These are phyloP conservation scores for Aspergillus fumigatiaffinis DNA, from an alignment of 2,329 filamentous ascomycete species.

Conservation along the genomic window DNA sequence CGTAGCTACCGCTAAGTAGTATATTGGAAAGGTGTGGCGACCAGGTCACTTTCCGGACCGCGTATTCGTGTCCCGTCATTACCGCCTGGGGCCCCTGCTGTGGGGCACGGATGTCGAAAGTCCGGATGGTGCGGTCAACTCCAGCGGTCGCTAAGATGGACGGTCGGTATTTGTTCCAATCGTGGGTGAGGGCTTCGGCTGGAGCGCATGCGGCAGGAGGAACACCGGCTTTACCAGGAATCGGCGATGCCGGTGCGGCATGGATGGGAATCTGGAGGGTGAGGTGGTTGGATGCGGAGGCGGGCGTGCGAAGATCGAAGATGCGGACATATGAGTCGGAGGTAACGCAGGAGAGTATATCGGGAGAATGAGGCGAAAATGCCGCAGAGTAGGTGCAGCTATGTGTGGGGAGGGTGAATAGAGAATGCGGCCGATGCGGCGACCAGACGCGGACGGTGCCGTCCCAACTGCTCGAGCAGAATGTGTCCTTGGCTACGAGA, in stretches of 20 bases:
- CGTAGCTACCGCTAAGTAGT: constrained; percentile 84
- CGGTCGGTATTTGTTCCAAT: constrained; percentile 98
- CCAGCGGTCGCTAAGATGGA: constrained; percentile 81
- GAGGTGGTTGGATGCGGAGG: constrained; percentile 82
- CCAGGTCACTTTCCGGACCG: constrained; percentile 81
- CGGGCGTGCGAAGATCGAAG: constrained; percentile 85
- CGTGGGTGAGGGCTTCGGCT: constrained; percentile 83
- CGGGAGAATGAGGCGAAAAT: constrained; percentile 83
- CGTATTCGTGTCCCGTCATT: constrained; percentile 85
- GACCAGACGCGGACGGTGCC: constrained; percentile 96
- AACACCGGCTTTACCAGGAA: constrained; percentile 32
- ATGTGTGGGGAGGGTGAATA: constrained; percentile 84
- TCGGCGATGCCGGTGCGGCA: constrained; percentile 53
- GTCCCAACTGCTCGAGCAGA: constrained; percentile 92
- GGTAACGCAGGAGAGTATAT: constrained; percentile 80
- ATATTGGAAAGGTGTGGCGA: constrained; percentile 90
- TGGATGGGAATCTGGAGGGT: constrained; percentile 80
- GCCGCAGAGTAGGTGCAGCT: constrained; percentile 91
- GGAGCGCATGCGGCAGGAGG: constrained; percentile 52
- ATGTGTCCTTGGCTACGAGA: constrained; percentile 82
- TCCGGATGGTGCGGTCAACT: constrained; percentile 81
- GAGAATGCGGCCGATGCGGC: constrained; percentile 67
- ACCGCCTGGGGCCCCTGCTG: constrained; percentile 67
- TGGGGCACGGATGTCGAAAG: constrained; percentile 82
- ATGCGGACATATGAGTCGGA: constrained; percentile 85